phyloP scores from a whole-genome alignment of 352 stramenopile species.

The Plasmopara halstedii region DNA sequence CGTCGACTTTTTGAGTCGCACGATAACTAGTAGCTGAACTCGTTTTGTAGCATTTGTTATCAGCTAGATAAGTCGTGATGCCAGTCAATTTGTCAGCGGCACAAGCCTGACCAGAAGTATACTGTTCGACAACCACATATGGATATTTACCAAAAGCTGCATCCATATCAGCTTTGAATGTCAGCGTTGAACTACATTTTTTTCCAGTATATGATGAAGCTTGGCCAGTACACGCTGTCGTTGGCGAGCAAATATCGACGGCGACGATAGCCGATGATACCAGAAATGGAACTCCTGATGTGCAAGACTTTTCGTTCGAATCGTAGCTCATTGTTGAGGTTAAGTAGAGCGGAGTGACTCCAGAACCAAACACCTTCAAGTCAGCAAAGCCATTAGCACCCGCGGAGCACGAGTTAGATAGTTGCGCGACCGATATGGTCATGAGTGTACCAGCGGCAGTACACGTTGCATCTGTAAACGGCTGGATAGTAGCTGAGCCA shows the following conservation, averaged over 20 bases:
- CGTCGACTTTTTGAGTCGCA: not conserved
- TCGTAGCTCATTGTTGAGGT: not conserved
- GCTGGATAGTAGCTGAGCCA: not conserved
- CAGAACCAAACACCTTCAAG: not conserved
- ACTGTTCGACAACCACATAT: slow-evolving; percentile 7
- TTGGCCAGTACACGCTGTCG: not conserved
- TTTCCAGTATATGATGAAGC: not conserved
- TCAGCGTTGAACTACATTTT: not conserved
- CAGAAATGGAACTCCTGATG: not conserved
- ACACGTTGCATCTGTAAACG: not conserved
- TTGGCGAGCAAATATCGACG: not conserved
- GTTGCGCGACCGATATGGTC: not conserved
- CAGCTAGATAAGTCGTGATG: slow-evolving; percentile 8
- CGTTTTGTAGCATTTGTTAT: not conserved
- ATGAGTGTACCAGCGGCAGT: not conserved
- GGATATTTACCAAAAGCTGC: not conserved
- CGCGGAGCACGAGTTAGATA: not conserved
- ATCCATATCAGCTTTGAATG: slow-evolving; percentile 2
- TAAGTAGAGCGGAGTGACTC: not conserved
- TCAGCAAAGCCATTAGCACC: not conserved
- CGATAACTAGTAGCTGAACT: not conserved
- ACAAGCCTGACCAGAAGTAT: not conserved
- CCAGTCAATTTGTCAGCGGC: not conserved
- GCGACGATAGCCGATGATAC: not conserved
- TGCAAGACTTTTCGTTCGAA: not conserved